Evolutionary conservation across 495 filamentous ascomycete genomes (phyloP).

Genomic region (Aspergillus steynii): DNA sequence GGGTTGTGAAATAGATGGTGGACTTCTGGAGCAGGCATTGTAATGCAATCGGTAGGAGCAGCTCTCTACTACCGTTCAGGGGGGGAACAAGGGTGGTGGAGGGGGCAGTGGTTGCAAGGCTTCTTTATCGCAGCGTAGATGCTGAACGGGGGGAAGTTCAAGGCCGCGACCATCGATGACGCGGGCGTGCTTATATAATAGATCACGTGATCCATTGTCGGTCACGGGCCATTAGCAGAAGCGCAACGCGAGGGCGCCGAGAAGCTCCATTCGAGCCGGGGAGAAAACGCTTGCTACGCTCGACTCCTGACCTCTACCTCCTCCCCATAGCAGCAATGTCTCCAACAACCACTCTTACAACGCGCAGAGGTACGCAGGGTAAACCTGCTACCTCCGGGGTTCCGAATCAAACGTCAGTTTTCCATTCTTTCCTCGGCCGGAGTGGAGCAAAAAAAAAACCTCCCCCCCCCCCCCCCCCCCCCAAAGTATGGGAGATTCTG

Average conservation of each 20-base stretch:
- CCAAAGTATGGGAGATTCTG: slow-evolving; percentile 17
- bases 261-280: neutral
- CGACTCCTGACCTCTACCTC: neutral
- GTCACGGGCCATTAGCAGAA: slow-evolving; percentile 3
- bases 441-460: neutral
- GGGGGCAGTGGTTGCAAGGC: neutral
- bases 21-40: slow-evolving; percentile 83
- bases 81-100: slow-evolving; percentile 8
- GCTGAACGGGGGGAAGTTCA: neutral
- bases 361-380: slow-evolving; percentile 35
- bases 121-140: neutral
- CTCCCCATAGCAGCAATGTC: slow-evolving; percentile 32
- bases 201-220: slow-evolving; percentile 25
- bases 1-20: slow-evolving; percentile 96
- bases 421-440: slow-evolving; percentile 1
- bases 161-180: neutral
- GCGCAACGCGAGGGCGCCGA: neutral
- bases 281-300: neutral
- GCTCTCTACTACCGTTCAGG: slow-evolving; percentile 91
- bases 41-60: slow-evolving; percentile 81
- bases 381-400: slow-evolving; percentile 38
- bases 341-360: slow-evolving; percentile 34
- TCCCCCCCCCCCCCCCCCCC: no score
- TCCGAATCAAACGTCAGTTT: slow-evolving; percentile 73
- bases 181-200: slow-evolving; percentile 22